Conservation (phyloP, 257 asterid species). For the Asclepias syriaca region DNA sequence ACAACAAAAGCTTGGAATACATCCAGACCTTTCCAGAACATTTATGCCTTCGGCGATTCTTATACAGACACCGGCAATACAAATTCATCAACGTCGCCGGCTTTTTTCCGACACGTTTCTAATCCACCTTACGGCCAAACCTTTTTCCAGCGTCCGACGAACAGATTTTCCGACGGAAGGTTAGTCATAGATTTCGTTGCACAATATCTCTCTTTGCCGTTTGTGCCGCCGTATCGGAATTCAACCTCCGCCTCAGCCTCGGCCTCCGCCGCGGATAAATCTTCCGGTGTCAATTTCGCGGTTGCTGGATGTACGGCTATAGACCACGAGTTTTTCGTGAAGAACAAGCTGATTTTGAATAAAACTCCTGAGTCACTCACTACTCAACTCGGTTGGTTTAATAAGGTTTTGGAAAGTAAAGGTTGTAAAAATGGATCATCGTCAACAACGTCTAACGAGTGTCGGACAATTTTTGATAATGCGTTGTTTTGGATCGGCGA, state of each 20-base stretch:
- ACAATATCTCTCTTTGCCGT: slow-evolving; percentile 47
- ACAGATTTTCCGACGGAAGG: slow-evolving; percentile 89
- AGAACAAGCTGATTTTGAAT: slow-evolving; percentile 49
- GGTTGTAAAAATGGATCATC: slow-evolving; percentile 37
- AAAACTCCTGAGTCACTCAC: slow-evolving; percentile 56
- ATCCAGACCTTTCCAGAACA: slow-evolving; percentile 35
- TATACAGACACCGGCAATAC: slow-evolving; percentile 97
- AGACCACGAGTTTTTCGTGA: slow-evolving; percentile 46
- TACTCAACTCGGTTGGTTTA: slow-evolving; percentile 59
- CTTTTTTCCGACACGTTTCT: slow-evolving; percentile 59
- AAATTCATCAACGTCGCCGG: slow-evolving; percentile 41
- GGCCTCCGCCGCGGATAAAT: slow-evolving; percentile 14
- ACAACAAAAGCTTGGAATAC: neutral
- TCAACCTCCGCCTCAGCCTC: slow-evolving; percentile 7
- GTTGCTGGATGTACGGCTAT: slow-evolving; percentile 80
- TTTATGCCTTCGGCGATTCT: slow-evolving; percentile 86
- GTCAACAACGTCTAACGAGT: slow-evolving; percentile 29
- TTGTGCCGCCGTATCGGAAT: slow-evolving; percentile 53
- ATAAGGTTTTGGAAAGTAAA: slow-evolving; percentile 32
- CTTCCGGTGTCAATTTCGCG: slow-evolving; percentile 67
- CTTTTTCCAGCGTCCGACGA: slow-evolving; percentile 77
- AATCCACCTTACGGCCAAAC: slow-evolving; percentile 78
- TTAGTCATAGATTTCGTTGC: slow-evolving; percentile 71
- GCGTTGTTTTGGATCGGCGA: slow-evolving; percentile 78
- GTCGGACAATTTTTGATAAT: slow-evolving; percentile 35